These are phyloP conservation scores for Rhynchospora breviuscula DNA, from an alignment of 176 grass and related monocot genomes.

Conservation along the genomic window DNA sequence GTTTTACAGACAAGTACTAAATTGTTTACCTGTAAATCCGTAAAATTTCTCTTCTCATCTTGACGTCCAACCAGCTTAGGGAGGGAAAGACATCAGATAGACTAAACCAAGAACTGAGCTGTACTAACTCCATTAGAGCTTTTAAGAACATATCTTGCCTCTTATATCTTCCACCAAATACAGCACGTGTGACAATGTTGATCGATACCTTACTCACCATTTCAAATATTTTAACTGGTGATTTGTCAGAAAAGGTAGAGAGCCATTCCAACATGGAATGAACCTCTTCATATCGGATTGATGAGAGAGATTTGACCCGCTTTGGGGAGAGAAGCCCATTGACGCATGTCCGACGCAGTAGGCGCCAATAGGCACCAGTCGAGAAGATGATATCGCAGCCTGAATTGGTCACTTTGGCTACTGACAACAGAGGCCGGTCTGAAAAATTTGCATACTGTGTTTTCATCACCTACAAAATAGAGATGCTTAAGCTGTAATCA, in stretches of 20 bases:
- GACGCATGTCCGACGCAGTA: constrained; percentile 30
- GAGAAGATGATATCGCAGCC: constrained; percentile 30
- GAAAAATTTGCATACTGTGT: constrained; percentile 25
- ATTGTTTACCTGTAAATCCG: neutral
- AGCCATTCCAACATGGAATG: constrained; percentile 3
- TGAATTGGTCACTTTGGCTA: neutral
- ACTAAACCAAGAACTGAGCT: constrained; percentile 24
- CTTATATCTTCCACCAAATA: constrained; percentile 23
- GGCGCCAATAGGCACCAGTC: constrained; percentile 30
- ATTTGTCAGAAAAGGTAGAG: neutral
- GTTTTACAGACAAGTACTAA: neutral
- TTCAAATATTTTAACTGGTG: neutral
- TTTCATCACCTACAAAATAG: neutral
- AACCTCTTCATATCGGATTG: constrained; percentile 26
- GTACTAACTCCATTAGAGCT: neutral
- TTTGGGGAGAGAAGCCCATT: constrained; percentile 22
- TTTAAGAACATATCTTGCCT: constrained; percentile 24
- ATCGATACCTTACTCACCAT: neutral
- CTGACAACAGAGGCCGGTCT: neutral
- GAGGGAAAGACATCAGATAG: constrained; percentile 41
- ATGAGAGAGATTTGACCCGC: constrained; percentile 27
- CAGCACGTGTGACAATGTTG: constrained; percentile 18
- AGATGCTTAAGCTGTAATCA: neutral
- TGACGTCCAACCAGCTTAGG: constrained; percentile 7
- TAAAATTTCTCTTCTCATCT: neutral